phyloP scores from a whole-genome alignment of 208 protist species.

The Trypanosomatidae sp. region DNA sequence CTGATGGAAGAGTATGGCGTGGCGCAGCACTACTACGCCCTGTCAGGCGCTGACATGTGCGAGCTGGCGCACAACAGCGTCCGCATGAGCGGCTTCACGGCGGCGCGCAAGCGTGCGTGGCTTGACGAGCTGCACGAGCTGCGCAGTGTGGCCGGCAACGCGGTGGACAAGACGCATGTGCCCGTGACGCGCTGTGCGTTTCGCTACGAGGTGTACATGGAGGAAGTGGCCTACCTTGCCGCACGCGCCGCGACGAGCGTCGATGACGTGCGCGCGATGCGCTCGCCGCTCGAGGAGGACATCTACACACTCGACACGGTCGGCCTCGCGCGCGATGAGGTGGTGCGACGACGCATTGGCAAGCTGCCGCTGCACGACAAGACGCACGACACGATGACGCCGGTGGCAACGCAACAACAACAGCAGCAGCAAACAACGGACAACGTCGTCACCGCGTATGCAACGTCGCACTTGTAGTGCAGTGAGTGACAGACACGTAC shows the following conservation, averaged over 20 bases:
- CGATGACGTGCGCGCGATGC: slow-evolving; percentile 13
- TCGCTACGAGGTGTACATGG: slow-evolving; percentile 87
- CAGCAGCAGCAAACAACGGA: too few relatives aligned
- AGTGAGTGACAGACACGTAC: too few relatives aligned
- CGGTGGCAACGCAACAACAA: too few relatives aligned
- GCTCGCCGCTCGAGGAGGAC: slow-evolving; percentile 31
- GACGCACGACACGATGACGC: too few relatives aligned
- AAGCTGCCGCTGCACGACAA: background rate
- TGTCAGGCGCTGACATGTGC: slow-evolving; percentile 67
- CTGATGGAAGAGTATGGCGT: slow-evolving; percentile 88
- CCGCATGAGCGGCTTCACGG: slow-evolving; percentile 61
- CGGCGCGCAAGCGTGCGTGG: slow-evolving; percentile 41
- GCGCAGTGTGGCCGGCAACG: slow-evolving; percentile 70
- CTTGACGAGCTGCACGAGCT: slow-evolving; percentile 53
- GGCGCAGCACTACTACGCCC: slow-evolving; percentile 70
- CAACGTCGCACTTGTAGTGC: too few relatives aligned
- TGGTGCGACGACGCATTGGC: slow-evolving; percentile 15
- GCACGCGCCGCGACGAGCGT: slow-evolving; percentile 24
- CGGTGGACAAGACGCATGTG: slow-evolving; percentile 86
- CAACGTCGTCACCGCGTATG: too few relatives aligned
- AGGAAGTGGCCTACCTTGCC: slow-evolving; percentile 73
- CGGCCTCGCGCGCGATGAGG: slow-evolving; percentile 32
- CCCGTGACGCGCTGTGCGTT: slow-evolving; percentile 91
- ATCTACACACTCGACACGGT: slow-evolving; percentile 26
- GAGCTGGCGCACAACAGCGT: slow-evolving; percentile 79